Conservation (phyloP, 2,329 filamentous ascomycete species). For the Cladosporium sp. region DNA sequence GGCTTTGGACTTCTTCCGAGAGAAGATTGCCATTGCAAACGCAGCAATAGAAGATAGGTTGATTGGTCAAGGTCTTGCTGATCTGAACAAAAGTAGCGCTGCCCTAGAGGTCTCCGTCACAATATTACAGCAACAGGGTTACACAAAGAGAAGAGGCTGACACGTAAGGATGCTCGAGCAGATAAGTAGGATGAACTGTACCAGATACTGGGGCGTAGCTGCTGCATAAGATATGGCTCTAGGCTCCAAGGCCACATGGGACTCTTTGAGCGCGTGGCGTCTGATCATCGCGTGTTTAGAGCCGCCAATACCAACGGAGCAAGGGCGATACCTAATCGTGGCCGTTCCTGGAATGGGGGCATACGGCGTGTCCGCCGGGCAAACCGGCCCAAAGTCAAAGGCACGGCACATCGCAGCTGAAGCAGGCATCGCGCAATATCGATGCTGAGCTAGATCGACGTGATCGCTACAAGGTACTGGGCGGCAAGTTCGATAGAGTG, state of each 20-base stretch:
- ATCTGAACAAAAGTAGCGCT: background rate
- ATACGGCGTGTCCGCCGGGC: background rate
- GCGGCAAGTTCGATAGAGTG: slow-evolving; percentile 2
- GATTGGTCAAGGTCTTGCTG: no score
- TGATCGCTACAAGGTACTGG: background rate
- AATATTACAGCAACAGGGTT: no score
- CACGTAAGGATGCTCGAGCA: background rate
- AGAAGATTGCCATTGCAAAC: slow-evolving; percentile 6
- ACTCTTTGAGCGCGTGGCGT: background rate
- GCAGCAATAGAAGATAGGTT: background rate
- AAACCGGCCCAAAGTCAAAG: background rate
- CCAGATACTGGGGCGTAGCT: no score
- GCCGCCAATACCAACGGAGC: background rate
- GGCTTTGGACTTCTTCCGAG: slow-evolving; percentile 3
- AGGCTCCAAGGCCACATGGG: background rate
- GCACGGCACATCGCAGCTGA: background rate
- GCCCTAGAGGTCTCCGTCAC: no score
- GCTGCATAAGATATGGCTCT: background rate
- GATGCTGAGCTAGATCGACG: background rate
- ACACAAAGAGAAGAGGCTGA: background rate
- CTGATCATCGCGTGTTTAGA: background rate
- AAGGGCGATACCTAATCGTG: background rate
- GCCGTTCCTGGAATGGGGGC: background rate
- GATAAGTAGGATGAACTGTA: background rate
- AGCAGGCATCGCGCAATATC: background rate